Conservation (phyloP, 805 yeast species). For the Yarrowia phangngaensis region DNA sequence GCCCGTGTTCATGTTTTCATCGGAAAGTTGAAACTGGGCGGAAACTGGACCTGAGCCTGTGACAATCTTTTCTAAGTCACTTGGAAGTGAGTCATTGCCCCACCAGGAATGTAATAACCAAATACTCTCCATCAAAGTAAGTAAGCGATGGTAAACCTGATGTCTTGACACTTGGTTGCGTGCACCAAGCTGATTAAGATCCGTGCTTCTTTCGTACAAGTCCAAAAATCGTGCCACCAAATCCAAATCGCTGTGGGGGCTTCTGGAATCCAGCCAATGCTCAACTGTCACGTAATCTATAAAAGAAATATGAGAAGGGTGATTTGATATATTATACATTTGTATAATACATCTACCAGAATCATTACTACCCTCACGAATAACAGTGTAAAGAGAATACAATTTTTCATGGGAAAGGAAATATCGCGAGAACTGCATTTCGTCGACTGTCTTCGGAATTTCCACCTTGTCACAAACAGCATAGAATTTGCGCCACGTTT, state of each 20-base stretch:
- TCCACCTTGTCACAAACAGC: conserved; percentile 9
- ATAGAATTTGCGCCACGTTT: conserved; percentile 5
- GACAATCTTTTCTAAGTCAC: conserved; percentile 18
- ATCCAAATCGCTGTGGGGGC: conserved; percentile 9
- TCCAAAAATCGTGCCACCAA: conserved; percentile 3
- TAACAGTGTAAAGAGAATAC: neutral
- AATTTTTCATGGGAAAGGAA: conserved; percentile 6
- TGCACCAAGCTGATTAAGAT: too few relatives aligned
- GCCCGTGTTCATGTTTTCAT: neutral
- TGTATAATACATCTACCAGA: neutral
- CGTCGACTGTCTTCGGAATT: too few relatives aligned
- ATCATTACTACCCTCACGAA: neutral
- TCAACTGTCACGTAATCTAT: conserved; percentile 8
- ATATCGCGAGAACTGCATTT: neutral
- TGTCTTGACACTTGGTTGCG: too few relatives aligned
- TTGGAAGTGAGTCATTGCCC: neutral
- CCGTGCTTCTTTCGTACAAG: neutral
- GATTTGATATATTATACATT: conserved; percentile 1
- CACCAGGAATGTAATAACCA: too few relatives aligned
- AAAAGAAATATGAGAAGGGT: neutral
- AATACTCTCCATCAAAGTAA: too few relatives aligned
- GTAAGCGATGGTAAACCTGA: too few relatives aligned
- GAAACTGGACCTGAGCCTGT: conserved; percentile 18
- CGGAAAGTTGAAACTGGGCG: conserved; percentile 10
- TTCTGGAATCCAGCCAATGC: conserved; percentile 11